Conservation (phyloP, 169 alveolate species). For the Plasmodium billcollinsi region DNA sequence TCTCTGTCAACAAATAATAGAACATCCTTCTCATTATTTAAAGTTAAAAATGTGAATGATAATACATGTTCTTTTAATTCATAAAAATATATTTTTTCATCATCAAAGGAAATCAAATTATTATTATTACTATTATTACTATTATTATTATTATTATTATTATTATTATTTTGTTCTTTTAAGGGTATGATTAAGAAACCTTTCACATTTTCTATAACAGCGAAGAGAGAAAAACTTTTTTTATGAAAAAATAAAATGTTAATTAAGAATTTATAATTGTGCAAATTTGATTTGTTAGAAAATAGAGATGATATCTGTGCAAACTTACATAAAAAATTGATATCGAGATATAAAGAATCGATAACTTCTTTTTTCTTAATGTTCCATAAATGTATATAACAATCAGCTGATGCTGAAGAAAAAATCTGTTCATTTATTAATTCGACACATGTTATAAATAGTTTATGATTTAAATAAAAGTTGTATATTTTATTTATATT, state of each 20-base stretch:
- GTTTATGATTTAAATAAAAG: constrained; percentile 67
- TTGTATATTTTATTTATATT: constrained; percentile 45
- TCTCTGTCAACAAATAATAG: constrained; percentile 30
- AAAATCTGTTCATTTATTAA: constrained; percentile 27
- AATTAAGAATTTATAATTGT: constrained; percentile 56
- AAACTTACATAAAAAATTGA: constrained; percentile 27
- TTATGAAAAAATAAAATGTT: constrained; percentile 35
- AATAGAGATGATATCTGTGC: background rate
- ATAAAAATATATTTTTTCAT: constrained; percentile 36
- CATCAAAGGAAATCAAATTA: background rate
- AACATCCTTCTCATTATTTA: constrained; percentile 4
- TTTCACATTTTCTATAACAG: constrained; percentile 46
- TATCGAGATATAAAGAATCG: constrained; percentile 40
- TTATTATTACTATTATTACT: background rate
- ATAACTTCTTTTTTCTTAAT: constrained; percentile 52
- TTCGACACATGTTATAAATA: constrained; percentile 54
- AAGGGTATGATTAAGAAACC: constrained; percentile 50
- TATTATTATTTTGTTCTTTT: background rate
- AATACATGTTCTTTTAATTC: constrained; percentile 17
- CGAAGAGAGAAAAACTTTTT: constrained; percentile 12
- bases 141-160: background rate
- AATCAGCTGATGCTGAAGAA: constrained; percentile 62
- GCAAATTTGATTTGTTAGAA: constrained; percentile 5
- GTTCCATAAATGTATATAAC: constrained; percentile 55
- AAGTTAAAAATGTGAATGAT: constrained; percentile 21